phyloP scores from a whole-genome alignment of 2,329 filamentous ascomycete species.

The Thermothelomyces thermophilus region DNA sequence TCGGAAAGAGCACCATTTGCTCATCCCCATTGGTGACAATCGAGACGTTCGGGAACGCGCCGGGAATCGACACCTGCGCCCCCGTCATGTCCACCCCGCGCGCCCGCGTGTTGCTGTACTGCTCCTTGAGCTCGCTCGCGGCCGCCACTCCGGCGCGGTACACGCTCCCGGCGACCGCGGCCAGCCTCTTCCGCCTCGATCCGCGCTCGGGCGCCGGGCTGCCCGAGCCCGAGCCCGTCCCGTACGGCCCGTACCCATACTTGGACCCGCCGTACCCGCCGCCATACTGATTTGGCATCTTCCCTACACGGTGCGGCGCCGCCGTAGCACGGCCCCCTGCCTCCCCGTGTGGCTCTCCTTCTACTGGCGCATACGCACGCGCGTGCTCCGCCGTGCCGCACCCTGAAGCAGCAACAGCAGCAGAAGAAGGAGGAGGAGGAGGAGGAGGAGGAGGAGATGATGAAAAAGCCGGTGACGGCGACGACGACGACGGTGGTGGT shows the following conservation, averaged over 20 bases:
- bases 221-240: not conserved
- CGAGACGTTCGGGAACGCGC: constrained; percentile 77
- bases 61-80: constrained; percentile 52
- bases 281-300: constrained; percentile 3
- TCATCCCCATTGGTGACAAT: constrained; percentile 74
- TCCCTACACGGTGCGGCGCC: not conserved
- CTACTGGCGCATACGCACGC: not conserved
- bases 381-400: not conserved
- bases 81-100: constrained; percentile 30
- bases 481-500: too few relatives aligned
- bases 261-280: constrained; percentile 21
- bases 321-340: not conserved
- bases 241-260: constrained; percentile 13
- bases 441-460: too few relatives aligned
- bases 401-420: not conserved
- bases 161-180: constrained; percentile 52
- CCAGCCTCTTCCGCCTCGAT: constrained; percentile 69
- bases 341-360: too few relatives aligned
- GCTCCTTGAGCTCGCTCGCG: constrained; percentile 53
- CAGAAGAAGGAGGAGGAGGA: not conserved
- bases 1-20: constrained; percentile 92
- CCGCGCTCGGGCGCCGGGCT: constrained; percentile 48
- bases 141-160: constrained; percentile 52
- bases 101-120: constrained; percentile 49
- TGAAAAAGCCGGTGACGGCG: too few relatives aligned